Base-by-base conservation (phyloP, 2,329 filamentous ascomycete genomes). In the Domatiomyces globalis region DNA sequence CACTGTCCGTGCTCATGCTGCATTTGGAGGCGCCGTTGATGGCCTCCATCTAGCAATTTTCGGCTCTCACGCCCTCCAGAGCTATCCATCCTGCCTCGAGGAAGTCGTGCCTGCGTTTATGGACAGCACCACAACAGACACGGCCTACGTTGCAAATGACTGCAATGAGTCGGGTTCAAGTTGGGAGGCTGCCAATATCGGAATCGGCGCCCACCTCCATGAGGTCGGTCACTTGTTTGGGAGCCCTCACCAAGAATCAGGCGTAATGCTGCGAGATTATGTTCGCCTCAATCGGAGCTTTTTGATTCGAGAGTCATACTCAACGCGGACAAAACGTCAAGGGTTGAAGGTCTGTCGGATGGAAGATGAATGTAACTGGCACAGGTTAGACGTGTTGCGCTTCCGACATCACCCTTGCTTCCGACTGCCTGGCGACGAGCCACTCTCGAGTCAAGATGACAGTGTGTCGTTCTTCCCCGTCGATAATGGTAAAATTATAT, bases 121-220 rank as follows among this genome's bases (percentile, higher is more conserved):
- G 15, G 89, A 96, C 67, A 95, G 88, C 66, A 95, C 89, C 2
- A 80, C 83, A 29, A 95, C 88, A 0, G 87, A 96, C 63, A 85
- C 82, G 8, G 77, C 80, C 42, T 78, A 78, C 60, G 81, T 95
- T 39, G 84, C 85, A 15, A 95, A 95, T 61, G 87, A 94, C 64
- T 87, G 81, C 65, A 84, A 85, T 60, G 86, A 95, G 58, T 83
- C 83, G 5, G 89, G 89, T 20, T 94, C 86, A 63, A 92, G 82
- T 46, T 96, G 90, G 90, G 90, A 96, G 66, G 82, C 88, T n/a
- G 88, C 87, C 22, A 94, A 90, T 60, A 84, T 95, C 54, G 89
- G 89, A 27, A 94, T 96, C 57, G 90, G 90, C 6, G 89, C 87
- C 8, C 90, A 96, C 66, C 68, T 96, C 46, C 90, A 94, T 66